Base-by-base conservation (phyloP, 495 filamentous ascomycete genomes). In the Thermothielavioides terrestris region DNA sequence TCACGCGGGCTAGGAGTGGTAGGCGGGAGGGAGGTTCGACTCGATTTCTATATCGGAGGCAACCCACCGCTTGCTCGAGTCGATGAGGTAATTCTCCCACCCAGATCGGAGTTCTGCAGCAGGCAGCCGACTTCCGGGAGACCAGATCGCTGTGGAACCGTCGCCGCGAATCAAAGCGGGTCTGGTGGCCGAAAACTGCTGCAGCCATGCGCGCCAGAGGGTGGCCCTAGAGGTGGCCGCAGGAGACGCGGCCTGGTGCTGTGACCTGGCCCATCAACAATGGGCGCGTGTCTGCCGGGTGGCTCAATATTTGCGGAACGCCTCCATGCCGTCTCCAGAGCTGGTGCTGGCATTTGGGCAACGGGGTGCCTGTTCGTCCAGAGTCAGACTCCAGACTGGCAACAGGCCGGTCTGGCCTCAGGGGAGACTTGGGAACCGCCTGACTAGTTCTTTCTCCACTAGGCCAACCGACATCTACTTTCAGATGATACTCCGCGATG, bases 101-200 rank as follows among this genome's bases (percentile, higher is more conserved):
- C 14, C 31, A 17, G 47, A 37, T 44, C 46, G 21, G 25, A 23
- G 11, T 14, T 12, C 26, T 46, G 40, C 34, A 30, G 42, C 46
- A 50, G 47, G n/a, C 46, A 49, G 32, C 37, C 23, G 30, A 37
- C 31, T 21, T 2, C 25, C 41, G 47, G 22, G 50, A 50, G 39
- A 42, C 42, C 10, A 37, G 42, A 46, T 30, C 42, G 50, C 21
- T 52, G 46, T 50, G 47, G 53, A 50, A 55, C 41, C 47, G 35
- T 36, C 17, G 27, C 46, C 23, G 36, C 53, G 53, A 50, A 55
- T 55, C 46, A 55, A 26, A 55, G 53, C 53, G 47, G 46, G 53
- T 37, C 53, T 36, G 47, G 39, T 31, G 7, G 46, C n/a, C n/a
- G n/a, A n/a, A n/a, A n/a, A n/a, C n/a, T n/a, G 42, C 46, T 50